Conservation (phyloP, 2,329 filamentous ascomycete species). For the Neocatenulostroma microsporum region DNA sequence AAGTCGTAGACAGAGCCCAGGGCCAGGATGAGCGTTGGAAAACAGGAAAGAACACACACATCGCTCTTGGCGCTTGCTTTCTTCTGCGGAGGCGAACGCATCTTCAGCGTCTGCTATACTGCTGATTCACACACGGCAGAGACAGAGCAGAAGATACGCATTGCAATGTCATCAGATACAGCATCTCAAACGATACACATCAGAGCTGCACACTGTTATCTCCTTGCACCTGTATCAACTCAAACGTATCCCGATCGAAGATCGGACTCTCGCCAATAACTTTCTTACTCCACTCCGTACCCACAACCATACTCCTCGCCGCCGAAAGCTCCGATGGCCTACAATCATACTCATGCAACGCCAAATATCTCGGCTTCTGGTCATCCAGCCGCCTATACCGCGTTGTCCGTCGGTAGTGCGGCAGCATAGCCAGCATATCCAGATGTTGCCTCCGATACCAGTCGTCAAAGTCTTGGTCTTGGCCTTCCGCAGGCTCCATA, state of each 20-base stretch:
- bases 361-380: slow-evolving; percentile 13
- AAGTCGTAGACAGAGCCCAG: no score
- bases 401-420: slow-evolving; percentile 18
- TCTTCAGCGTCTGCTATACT: no score
- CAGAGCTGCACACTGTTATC: slow-evolving; percentile 2
- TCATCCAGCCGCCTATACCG: slow-evolving; percentile 16
- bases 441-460: slow-evolving; percentile 25
- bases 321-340: slow-evolving; percentile 13
- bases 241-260: slow-evolving; percentile 16
- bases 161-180: no score
- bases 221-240: slow-evolving; percentile 13
- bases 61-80: no score
- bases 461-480: slow-evolving; percentile 20
- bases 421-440: slow-evolving; percentile 17
- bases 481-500: slow-evolving; percentile 18
- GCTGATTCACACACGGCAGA: no score
- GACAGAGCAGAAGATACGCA: no score
- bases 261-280: slow-evolving; percentile 12
- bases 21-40: no score
- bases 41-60: no score
- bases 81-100: no score
- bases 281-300: slow-evolving; percentile 22
- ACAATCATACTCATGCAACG: slow-evolving; percentile 19
- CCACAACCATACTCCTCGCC: slow-evolving; percentile 13
- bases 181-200: no score